These are phyloP conservation scores for Crithidia acanthocephali DNA, from an alignment of 208 protist species.

Conservation along the genomic window DNA sequence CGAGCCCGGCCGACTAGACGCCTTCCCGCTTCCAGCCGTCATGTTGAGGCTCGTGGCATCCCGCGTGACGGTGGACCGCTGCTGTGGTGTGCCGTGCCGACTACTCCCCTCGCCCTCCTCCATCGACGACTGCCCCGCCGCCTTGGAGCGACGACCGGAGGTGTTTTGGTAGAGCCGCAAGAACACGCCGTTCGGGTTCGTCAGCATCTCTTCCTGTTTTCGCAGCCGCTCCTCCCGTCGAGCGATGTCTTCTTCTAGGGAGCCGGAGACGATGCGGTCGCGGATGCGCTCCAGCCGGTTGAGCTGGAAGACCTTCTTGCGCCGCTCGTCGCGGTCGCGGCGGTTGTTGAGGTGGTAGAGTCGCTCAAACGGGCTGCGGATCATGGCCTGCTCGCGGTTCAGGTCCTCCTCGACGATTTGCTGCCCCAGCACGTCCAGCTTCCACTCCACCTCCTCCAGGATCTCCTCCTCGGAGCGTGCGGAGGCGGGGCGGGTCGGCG, in stretches of 20 bases:
- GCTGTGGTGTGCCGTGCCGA: constrained; percentile 6
- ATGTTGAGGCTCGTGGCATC: constrained; percentile 6
- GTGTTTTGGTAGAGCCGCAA: constrained; percentile 61
- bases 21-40: constrained; percentile 2
- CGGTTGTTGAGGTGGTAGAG: constrained; percentile 90
- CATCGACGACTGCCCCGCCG: constrained; percentile 12
- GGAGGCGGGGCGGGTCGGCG: constrained; percentile 7
- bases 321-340: constrained; percentile 69
- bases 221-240: constrained; percentile 43
- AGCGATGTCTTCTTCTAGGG: constrained; percentile 41
- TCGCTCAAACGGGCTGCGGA: constrained; percentile 58
- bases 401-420: constrained; percentile 44
- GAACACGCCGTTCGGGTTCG: constrained; percentile 54
- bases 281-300: constrained; percentile 57
- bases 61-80: neutral
- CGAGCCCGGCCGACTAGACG: constrained; percentile 16
- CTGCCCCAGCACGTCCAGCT: constrained; percentile 43
- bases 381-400: constrained; percentile 45
- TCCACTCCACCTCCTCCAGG: constrained; percentile 52
- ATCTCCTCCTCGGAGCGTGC: constrained; percentile 38
- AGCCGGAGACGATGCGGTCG: constrained; percentile 53
- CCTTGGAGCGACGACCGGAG: constrained; percentile 3
- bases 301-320: constrained; percentile 50
- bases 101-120: neutral
- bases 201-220: constrained; percentile 42